phyloP scores from a whole-genome alignment of 2,329 filamentous ascomycete genomes.

The Alternaria hordeiaustralica region DNA sequence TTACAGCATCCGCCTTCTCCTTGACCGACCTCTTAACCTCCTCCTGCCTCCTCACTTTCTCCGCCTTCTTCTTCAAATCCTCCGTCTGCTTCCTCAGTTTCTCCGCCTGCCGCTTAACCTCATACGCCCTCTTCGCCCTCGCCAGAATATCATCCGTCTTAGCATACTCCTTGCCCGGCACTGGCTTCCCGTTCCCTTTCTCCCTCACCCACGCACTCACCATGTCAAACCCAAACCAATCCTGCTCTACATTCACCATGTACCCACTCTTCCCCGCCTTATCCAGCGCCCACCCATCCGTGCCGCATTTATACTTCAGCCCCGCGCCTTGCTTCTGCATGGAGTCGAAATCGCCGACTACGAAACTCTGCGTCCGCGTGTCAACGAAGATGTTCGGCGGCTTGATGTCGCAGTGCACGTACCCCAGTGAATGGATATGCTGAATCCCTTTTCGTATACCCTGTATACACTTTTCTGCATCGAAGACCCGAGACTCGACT shows the following conservation, averaged over 20 bases:
- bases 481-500: not conserved
- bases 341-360: not conserved
- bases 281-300: not conserved
- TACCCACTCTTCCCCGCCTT: not conserved
- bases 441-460: not conserved
- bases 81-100: not conserved
- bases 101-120: not conserved
- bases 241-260: not conserved
- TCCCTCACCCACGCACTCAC: not conserved
- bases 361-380: not conserved
- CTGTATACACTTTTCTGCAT: not conserved
- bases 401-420: conserved; percentile 3
- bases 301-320: not conserved
- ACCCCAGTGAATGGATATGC: conserved; percentile 11
- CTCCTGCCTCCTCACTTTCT: not conserved
- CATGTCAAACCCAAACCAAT: conserved; percentile 6
- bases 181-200: not conserved
- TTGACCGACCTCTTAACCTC: not conserved
- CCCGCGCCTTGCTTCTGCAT: not conserved
- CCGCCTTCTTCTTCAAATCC: not conserved
- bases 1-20: not conserved
- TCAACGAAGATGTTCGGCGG: conserved; percentile 14
- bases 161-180: rapidly evolving
- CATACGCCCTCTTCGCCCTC: not conserved
- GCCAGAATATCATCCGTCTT: not conserved